Evolutionary conservation across 208 protist species (phyloP).

Genomic region (Polymyxa betae): DNA sequence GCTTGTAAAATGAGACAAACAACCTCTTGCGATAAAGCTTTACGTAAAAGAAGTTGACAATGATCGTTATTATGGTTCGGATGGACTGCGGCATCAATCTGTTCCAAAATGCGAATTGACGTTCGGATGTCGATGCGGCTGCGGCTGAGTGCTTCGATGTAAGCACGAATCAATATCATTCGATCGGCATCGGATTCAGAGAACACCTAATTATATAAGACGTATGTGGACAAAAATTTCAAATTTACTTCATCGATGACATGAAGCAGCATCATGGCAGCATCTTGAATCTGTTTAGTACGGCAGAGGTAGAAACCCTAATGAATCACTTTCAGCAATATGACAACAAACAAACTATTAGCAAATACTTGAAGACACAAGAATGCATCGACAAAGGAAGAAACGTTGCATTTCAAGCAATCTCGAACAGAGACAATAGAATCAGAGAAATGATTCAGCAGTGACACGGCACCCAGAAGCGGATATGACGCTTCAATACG

Average conservation of each 20-base stretch:
- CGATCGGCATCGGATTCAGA: constrained; percentile 1
- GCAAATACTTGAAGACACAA: constrained; percentile 30
- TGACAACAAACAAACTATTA: not conserved
- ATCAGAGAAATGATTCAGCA: not conserved
- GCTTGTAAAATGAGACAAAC: not conserved
- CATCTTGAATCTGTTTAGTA: constrained; percentile 27
- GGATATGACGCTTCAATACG: not conserved
- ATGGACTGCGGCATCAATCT: not conserved
- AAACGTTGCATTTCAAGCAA: not conserved
- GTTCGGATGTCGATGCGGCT: not conserved
- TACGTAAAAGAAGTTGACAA: constrained; percentile 42
- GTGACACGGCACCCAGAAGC: not conserved
- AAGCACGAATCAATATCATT: not conserved
- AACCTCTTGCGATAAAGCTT: constrained; percentile 32
- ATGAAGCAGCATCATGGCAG: not conserved
- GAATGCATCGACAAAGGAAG: constrained; percentile 25
- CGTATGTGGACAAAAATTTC: not conserved
- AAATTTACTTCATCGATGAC: constrained; percentile 24
- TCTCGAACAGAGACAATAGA: not conserved
- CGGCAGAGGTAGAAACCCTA: not conserved
- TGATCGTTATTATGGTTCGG: not conserved
- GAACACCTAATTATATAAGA: not conserved
- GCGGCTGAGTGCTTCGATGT: not conserved
- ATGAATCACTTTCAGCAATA: not conserved
- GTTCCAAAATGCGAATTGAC: constrained; percentile 12